Conservation (phyloP, 306 rosid species). For the Gynostemma pentaphyllum region DNA sequence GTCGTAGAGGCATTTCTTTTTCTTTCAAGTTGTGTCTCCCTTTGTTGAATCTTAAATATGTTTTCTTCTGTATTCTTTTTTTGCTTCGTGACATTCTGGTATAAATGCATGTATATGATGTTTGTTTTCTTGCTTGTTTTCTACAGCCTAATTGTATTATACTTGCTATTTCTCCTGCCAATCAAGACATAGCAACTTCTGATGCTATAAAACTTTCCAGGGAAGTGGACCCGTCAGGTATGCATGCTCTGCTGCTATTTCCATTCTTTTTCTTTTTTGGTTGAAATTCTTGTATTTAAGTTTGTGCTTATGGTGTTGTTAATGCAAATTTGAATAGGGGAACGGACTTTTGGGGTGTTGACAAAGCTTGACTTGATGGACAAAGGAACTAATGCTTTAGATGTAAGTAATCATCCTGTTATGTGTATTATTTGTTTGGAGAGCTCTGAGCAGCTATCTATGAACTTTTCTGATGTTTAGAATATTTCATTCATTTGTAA, state of each 20-base stretch:
- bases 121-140: slow-evolving; percentile 3
- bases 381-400: slow-evolving; percentile 89
- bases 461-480: not conserved
- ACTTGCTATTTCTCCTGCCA: slow-evolving; percentile 86
- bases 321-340: slow-evolving; percentile 37
- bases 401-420: slow-evolving; percentile 31
- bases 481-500: too few relatives aligned
- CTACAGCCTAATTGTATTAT: slow-evolving; percentile 76
- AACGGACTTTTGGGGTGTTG: slow-evolving; percentile 85
- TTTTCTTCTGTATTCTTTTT: not conserved
- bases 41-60: too few relatives aligned
- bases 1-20: too few relatives aligned
- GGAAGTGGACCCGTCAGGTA: slow-evolving; percentile 87
- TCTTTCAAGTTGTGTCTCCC: too few relatives aligned
- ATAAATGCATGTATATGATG: not conserved
- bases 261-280: not conserved
- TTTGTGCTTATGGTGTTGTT: not conserved
- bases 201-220: slow-evolving; percentile 86
- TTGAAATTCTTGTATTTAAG: not conserved
- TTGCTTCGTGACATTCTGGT: not conserved
- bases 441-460: not conserved
- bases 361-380: slow-evolving; percentile 96
- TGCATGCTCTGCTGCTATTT: not conserved
- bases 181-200: slow-evolving; percentile 89
- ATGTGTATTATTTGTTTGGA: not conserved